Percentiles rank a stretch among this genome's conserved stretches.
Evolutionary conservation across 257 asterid genomes (phyloP).

Genomic region (Primulina huaijiensis): DNA sequence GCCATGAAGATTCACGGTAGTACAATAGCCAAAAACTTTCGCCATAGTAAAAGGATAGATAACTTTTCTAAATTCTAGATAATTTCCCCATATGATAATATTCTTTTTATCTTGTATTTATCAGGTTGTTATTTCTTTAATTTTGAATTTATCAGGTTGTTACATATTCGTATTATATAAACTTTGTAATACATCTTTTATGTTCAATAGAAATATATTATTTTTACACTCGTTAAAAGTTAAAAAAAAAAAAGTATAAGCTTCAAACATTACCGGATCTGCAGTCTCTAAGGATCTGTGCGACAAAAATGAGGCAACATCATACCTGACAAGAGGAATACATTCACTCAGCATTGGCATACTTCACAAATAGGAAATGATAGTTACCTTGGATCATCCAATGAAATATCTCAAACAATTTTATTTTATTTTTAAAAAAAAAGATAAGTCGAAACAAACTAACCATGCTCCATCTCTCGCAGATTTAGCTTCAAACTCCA

Average conservation of each 20-base stretch:
- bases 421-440: not conserved
- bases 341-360: conserved; percentile 8
- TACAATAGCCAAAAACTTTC: conserved; percentile 18
- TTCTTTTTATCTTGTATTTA: too few relatives aligned
- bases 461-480: conserved; percentile 87
- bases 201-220: too few relatives aligned
- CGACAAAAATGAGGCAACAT: conserved; percentile 66
- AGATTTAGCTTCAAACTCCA: conserved; percentile 73
- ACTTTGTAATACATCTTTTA: too few relatives aligned
- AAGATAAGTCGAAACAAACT: conserved; percentile 27
- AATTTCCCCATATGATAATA: too few relatives aligned
- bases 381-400: conserved; percentile 9
- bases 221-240: too few relatives aligned
- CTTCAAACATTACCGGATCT: conserved; percentile 69
- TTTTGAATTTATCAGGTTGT: too few relatives aligned
- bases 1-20: conserved; percentile 13
- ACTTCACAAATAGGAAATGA: conserved; percentile 3
- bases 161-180: too few relatives aligned
- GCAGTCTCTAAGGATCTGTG: conserved; percentile 67
- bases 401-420: conserved; percentile 10
- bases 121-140: too few relatives aligned
- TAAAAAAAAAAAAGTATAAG: conserved; percentile 25
- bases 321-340: conserved; percentile 56
- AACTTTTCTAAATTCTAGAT: too few relatives aligned
- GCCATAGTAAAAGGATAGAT: not conserved